phyloP scores from a whole-genome alignment of 2,329 filamentous ascomycete genomes.

The Amauroascus verrucosus region DNA sequence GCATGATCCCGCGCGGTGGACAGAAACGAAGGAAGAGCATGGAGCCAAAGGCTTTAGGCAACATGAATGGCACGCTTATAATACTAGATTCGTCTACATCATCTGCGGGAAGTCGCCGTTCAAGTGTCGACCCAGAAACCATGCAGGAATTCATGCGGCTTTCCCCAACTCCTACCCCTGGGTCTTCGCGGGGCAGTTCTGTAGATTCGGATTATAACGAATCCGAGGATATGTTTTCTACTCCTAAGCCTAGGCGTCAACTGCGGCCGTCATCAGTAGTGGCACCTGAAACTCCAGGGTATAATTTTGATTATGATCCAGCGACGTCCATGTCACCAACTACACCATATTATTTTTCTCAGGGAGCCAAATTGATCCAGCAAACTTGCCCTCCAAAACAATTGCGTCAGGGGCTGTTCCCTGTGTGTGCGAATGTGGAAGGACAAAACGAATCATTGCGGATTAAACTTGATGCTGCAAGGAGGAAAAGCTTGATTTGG shows the following conservation, averaged over 20 bases:
- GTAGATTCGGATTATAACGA: conserved; percentile 4
- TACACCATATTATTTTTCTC: conserved; percentile 39
- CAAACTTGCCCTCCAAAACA: conserved; percentile 48
- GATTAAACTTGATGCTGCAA: conserved; percentile 57
- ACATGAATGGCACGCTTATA: conserved; percentile 56
- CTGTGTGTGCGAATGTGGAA: conserved; percentile 20
- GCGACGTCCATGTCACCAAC: conserved; percentile 35
- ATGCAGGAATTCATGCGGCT: conserved; percentile 28
- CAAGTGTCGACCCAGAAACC: conserved; percentile 23
- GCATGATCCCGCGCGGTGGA: conserved; percentile 57
- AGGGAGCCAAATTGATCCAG: conserved; percentile 37
- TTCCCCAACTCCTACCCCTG: conserved; percentile 24
- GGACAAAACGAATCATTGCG: conserved; percentile 38
- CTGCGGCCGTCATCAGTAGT: background rate
- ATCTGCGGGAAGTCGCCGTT: conserved; percentile 24
- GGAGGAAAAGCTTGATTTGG: conserved; percentile 68
- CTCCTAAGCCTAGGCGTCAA: conserved; percentile 3
- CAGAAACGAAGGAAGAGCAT: conserved; percentile 67
- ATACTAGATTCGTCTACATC: conserved; percentile 22
- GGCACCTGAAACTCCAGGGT: conserved; percentile 26
- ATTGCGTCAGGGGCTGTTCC: conserved; percentile 35
- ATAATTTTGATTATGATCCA: conserved; percentile 23
- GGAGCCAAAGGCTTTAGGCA: conserved; percentile 62
- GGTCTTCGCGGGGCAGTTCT: conserved; percentile 5
- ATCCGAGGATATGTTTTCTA: background rate